phyloP scores from a whole-genome alignment of 306 rosid species.

The Lagenaria siceraria region DNA sequence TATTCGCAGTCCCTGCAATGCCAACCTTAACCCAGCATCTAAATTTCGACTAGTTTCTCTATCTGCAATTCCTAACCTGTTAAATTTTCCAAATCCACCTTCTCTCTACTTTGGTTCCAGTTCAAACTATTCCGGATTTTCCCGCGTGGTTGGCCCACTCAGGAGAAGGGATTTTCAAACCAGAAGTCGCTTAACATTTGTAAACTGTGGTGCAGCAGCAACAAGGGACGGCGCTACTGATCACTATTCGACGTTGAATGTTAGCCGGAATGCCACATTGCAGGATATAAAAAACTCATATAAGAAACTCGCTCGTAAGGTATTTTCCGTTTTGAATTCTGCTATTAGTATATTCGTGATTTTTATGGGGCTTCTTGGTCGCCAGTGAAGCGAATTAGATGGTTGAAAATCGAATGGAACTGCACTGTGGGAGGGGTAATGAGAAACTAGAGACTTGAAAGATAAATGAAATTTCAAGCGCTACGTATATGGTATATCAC shows the following conservation, averaged over 20 bases:
- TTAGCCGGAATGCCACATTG: slow-evolving; percentile 45
- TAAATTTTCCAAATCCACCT: background rate
- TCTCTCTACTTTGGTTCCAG: background rate
- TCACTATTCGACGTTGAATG: slow-evolving; percentile 56
- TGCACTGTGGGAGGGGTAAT: background rate
- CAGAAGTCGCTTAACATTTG: slow-evolving; percentile 14
- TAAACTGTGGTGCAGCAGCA: slow-evolving; percentile 6
- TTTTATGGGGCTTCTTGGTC: background rate
- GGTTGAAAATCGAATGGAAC: background rate
- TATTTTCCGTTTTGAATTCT: slow-evolving; percentile 7
- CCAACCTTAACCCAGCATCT: background rate
- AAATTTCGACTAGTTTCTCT: background rate
- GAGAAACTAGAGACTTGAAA: background rate
- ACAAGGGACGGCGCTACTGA: slow-evolving; percentile 40
- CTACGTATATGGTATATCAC: no score
- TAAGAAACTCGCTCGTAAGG: slow-evolving; percentile 84
- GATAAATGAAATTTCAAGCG: background rate
- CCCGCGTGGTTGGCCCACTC: background rate
- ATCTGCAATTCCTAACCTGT: background rate
- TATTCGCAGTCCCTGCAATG: slow-evolving; percentile 8
- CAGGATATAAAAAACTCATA: slow-evolving; percentile 71
- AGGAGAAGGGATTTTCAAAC: background rate
- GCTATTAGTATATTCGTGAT: background rate
- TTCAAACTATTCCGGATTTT: background rate
- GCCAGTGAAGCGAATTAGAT: background rate